Percentiles rank a stretch among this genome's conserved stretches.
Evolutionary conservation across 1,139 yeast species (phyloP).

Genomic region (Debaryomycetaceae sp.): DNA sequence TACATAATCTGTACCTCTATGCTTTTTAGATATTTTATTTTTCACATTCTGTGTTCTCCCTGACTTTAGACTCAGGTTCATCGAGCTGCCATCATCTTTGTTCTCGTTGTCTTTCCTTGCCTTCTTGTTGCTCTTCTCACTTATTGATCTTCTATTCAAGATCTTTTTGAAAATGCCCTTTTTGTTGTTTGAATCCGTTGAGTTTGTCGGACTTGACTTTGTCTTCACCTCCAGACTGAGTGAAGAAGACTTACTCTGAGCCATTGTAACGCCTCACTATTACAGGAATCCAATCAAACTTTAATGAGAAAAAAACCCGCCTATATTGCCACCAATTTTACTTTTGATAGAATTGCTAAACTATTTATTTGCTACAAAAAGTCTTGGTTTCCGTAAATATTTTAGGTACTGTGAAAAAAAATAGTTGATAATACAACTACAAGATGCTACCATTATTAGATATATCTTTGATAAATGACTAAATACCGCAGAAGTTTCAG

Average conservation of each 20-base stretch:
- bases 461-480: not conserved
- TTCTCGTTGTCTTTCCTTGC: not conserved
- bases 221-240: not conserved
- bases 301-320: no score
- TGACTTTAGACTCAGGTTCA: not conserved
- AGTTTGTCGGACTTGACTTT: not conserved
- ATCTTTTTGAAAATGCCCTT: conserved; percentile 15
- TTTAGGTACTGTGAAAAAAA: not conserved
- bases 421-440: not conserved
- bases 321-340: not conserved
- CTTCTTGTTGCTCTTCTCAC: not conserved
- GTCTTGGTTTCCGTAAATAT: no score
- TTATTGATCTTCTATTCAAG: conserved; percentile 9
- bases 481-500: not conserved
- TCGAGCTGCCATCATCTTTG: not conserved
- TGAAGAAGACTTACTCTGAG: not conserved
- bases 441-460: not conserved
- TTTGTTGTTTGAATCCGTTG: conserved; percentile 3
- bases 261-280: not conserved
- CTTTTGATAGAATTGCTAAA: not conserved
- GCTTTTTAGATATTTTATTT: not conserved
- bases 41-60: not conserved
- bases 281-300: not conserved
- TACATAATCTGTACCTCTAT: not conserved
- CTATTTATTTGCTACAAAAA: no score